These are phyloP conservation scores for Paratinospora sagittata DNA, from an alignment of 164 flowering plant genomes.

Conservation along the genomic window DNA sequence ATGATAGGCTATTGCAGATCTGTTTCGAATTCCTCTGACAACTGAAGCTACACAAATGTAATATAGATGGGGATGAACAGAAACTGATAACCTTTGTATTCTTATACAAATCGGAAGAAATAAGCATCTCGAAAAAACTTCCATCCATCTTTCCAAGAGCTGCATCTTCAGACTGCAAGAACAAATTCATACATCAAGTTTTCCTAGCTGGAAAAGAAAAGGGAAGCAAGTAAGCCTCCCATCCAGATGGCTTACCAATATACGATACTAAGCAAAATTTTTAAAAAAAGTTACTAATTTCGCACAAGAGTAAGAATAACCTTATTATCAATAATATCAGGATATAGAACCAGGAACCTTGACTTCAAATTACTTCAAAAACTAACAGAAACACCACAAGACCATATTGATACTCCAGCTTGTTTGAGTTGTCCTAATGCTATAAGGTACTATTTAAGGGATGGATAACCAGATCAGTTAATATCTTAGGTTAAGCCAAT, in stretches of 20 bases:
- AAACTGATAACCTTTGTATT: constrained; percentile 56
- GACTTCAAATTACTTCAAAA: too few species aligned
- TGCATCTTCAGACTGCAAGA: constrained; percentile 61
- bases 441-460: too few species aligned
- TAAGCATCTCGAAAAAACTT: constrained; percentile 68
- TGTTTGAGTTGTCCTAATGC: too few species aligned
- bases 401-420: background rate
- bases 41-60: background rate
- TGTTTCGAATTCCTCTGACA: background rate
- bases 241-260: background rate
- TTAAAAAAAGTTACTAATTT: too few species aligned
- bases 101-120: constrained; percentile 76
- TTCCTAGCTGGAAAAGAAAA: background rate
- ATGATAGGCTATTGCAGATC: background rate
- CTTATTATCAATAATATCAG: too few species aligned
- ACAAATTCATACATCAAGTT: background rate
- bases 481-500: too few species aligned
- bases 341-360: too few species aligned
- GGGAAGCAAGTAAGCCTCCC: background rate
- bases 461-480: too few species aligned
- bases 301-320: too few species aligned
- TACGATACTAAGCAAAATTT: too few species aligned
- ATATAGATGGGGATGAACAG: background rate
- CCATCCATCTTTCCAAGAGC: constrained; percentile 26
- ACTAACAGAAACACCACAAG: too few species aligned